Evolutionary conservation across 73 alveolate species (phyloP), one percentile per base, ranked within the genome.

Genomic region (Tetrahymena thermophila): DNA sequence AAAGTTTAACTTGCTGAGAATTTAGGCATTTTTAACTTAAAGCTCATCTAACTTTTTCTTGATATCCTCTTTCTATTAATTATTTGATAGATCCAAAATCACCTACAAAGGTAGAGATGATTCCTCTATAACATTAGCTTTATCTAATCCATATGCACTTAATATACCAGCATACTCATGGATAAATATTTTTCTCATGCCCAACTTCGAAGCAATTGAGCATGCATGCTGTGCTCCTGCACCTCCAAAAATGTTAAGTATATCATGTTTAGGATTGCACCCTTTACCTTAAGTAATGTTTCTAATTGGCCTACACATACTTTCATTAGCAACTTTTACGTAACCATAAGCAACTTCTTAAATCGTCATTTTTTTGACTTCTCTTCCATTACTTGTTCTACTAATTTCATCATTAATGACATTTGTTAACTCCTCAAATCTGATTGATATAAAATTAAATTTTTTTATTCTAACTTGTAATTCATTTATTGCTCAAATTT

Each of bases 141-240:
- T 84, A 43, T 94, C 94, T 35, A 95, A 93, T 34, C 97, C 97
- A 50, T 95, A 95, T 34, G 97, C 97, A 35, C 95, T 85, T 56
- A 95, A 95, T 10, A 93, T 50, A 71, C 97, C 84, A 19, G 96
- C 97, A 85, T 97, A 97, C 95, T 97, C 97, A 93, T 97, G 99
- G 38, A 98, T 97, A 28, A 96, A 58, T 19, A 98, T 96, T 43
- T 94, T 95, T 96, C 94, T 94, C 43, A 98, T 98, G 15, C 99
- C 99, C 25, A 98, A 96, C 34, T 94, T 84, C 42, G 96, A 94
- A 11, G 99, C 99, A 40, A 98, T 94, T 21, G 98, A 96, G 83
- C 99, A 97, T 19, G 98, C 99, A 98, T 98, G 99, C 55, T 98
- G 97, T 35, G 99, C 99, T 42, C 99, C 99, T 40, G 99, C 99